Evolutionary conservation across 345 rosid genomes (phyloP).

Genomic region (Isatis tinctoria): DNA sequence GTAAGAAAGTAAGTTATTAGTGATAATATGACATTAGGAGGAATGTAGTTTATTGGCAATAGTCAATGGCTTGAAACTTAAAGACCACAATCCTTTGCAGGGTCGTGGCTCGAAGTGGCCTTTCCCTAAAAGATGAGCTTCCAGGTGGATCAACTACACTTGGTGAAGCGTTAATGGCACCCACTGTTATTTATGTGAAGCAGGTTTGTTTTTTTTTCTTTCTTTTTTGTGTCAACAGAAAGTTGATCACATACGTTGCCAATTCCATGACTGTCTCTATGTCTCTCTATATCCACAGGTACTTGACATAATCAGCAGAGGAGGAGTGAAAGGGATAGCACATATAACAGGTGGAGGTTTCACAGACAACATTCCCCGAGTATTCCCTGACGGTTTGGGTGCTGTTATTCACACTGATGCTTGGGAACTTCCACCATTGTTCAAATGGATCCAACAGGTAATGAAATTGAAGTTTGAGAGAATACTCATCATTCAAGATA

Average conservation of each 20-base stretch:
- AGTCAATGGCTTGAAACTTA: background rate
- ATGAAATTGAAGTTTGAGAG: background rate
- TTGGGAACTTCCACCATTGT: conserved; percentile 67
- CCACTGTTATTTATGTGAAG: conserved; percentile 81
- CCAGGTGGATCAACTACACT: conserved; percentile 58
- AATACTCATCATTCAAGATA: background rate
- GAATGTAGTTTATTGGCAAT: background rate
- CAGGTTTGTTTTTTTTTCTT: conserved; percentile 45
- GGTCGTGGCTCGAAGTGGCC: conserved; percentile 63
- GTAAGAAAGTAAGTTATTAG: conserved; percentile 58
- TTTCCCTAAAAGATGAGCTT: conserved; percentile 60
- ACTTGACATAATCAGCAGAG: conserved; percentile 66
- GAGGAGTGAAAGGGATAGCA: conserved; percentile 90
- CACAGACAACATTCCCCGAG: conserved; percentile 83
- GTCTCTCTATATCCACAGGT: conserved; percentile 35
- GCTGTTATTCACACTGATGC: conserved; percentile 58
- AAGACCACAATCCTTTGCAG: conserved; percentile 31
- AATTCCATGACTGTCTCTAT: background rate
- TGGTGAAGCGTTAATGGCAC: conserved; percentile 93
- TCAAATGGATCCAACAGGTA: conserved; percentile 95
- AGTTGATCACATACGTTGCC: background rate
- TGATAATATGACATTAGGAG: background rate
- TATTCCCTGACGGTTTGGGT: conserved; percentile 81
- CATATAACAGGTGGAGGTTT: conserved; percentile 95
- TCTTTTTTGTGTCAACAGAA: background rate